Evolutionary conservation across 345 rosid species (phyloP).

Genomic region (Acer yangbiense): DNA sequence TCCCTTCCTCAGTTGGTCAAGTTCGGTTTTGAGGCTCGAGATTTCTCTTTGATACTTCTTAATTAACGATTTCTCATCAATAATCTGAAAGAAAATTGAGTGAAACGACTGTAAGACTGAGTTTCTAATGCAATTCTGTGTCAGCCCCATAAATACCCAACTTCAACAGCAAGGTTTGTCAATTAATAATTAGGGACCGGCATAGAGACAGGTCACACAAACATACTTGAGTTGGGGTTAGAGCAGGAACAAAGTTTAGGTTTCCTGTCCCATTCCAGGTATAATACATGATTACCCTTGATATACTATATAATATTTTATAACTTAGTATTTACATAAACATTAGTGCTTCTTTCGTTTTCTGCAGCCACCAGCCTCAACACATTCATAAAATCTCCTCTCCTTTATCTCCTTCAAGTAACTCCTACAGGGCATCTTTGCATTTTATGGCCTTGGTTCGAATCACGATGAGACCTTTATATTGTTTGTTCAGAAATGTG

Average conservation of each 20-base stretch:
- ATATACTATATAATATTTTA: neutral
- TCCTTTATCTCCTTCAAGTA: neutral
- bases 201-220: neutral
- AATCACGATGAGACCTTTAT: neutral
- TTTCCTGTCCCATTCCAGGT: neutral
- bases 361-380: neutral
- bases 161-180: neutral
- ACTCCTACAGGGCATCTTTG: neutral
- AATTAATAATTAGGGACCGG: neutral
- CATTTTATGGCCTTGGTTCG: neutral
- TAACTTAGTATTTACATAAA: neutral
- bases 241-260: neutral
- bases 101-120: constrained; percentile 23
- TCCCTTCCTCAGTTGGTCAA: constrained; percentile 84
- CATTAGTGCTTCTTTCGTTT: neutral
- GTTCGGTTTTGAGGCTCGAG: constrained; percentile 85
- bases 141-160: neutral
- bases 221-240: neutral
- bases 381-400: neutral
- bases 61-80: constrained; percentile 96
- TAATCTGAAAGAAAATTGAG: constrained; percentile 59
- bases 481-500: neutral
- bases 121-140: neutral
- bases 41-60: constrained; percentile 98
- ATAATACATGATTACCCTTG: neutral